Evolutionary conservation across 768 basidiomycete species (phyloP), one percentile per base, ranked within the genome.

Genomic region (Lactifluus volemus): DNA sequence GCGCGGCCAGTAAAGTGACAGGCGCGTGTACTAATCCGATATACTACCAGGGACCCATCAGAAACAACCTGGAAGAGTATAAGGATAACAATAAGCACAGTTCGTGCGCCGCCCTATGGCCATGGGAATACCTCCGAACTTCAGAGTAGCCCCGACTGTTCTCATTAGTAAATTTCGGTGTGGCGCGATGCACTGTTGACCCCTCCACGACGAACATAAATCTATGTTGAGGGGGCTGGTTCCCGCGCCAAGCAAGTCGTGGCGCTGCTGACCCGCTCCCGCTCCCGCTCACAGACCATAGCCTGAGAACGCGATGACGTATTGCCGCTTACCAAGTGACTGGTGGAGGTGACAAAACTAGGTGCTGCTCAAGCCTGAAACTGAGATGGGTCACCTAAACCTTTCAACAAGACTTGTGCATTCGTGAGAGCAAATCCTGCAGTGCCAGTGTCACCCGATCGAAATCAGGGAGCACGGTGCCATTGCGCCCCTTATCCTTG

Each of bases 1-100:
- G 73, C 75, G 76, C 75, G 60, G 44, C 53, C 63, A 39, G 36
- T 2, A 5, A 47, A 10, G 15, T 62, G 61, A 62, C 61, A 62
- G 61, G 61, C 61, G 61, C 61, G 61, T 62, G 56, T 62, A 64
- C 60, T 64, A 61, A 61, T 61, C 63, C 63, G 63, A 64, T 64
- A 64, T 64, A 64, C 63, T 64, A 64, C 63, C 63, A 61, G 63
- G 63, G 63, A 64, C 19, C 19, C 47, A 0, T 21, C 1, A 0
- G 1, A 0, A 5, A 1, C 1, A 0, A 9, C 34, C 25, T 1
- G n/a, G 1, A 5, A 0, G 5, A 2, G 4, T 21, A 14, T 38
- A 48, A 10, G 10, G 15, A 2, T 3, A 38, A 9, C 25, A 47
- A 47, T 11, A 25, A 4, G 11, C 21, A 25, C 9, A 2, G 45